phyloP scores from a whole-genome alignment of 129 eudicot genomes.

The Logfia minima region DNA sequence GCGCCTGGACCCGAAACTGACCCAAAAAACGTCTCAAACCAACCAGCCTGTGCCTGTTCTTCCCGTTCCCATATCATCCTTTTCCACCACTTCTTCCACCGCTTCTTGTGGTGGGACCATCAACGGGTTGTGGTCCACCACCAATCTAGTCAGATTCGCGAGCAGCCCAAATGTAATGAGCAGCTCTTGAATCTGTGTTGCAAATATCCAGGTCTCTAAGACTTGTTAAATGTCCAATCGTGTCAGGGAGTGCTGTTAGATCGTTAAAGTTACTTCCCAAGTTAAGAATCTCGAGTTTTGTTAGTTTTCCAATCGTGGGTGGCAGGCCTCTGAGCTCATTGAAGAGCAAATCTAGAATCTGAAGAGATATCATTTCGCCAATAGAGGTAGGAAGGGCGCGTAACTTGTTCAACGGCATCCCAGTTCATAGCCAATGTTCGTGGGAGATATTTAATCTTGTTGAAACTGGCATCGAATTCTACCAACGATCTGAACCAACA shows the following conservation, averaged over 20 bases:
- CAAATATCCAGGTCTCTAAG: slow-evolving; percentile 83
- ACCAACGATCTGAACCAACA: slow-evolving; percentile 60
- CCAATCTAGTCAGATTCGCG: slow-evolving; percentile 49
- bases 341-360: slow-evolving; percentile 68
- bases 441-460: slow-evolving; percentile 72
- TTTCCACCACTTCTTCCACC: slow-evolving; percentile 56
- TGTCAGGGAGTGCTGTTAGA: slow-evolving; percentile 65
- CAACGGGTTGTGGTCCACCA: slow-evolving; percentile 75
- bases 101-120: slow-evolving; percentile 71
- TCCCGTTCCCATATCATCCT: slow-evolving; percentile 44
- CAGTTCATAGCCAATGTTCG: slow-evolving; percentile 74
- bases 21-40: slow-evolving; percentile 61
- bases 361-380: slow-evolving; percentile 76
- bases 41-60: slow-evolving; percentile 45
- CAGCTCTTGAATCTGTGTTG: slow-evolving; percentile 80
- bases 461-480: slow-evolving; percentile 88
- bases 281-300: slow-evolving; percentile 64
- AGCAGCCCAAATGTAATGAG: slow-evolving; percentile 77
- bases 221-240: slow-evolving; percentile 61
- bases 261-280: slow-evolving; percentile 81
- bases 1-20: slow-evolving; percentile 41
- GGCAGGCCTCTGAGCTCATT: slow-evolving; percentile 91
- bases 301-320: slow-evolving; percentile 57
- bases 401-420: slow-evolving; percentile 71
- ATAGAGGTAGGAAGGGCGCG: slow-evolving; percentile 84